Conservation (phyloP, 768 basidiomycete genomes). For the Naganishia kalamii region DNA sequence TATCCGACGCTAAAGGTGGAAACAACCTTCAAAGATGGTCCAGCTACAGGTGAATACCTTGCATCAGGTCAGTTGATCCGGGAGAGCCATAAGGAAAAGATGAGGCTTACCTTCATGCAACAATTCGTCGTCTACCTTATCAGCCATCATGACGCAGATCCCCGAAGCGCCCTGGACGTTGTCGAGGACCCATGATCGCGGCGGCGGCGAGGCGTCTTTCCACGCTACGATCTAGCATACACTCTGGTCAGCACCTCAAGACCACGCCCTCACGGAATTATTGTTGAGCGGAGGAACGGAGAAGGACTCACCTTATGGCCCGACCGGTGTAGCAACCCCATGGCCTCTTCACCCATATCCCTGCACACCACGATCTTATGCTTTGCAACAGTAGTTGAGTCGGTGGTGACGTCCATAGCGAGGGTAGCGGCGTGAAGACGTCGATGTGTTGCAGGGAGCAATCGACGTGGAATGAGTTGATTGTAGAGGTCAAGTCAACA, state of each 20-base stretch:
- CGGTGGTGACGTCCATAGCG: no score
- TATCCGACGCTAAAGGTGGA: constrained; percentile 64
- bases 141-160: constrained; percentile 58
- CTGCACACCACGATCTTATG: constrained; percentile 42
- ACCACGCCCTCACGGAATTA: not conserved
- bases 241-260: not conserved
- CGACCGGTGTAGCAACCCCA: constrained; percentile 25
- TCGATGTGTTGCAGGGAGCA: no score
- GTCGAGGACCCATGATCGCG: constrained; percentile 65
- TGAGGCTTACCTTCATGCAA: constrained; percentile 53
- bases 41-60: constrained; percentile 52
- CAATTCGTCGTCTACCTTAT: constrained; percentile 69
- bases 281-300: not conserved
- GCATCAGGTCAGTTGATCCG: not conserved
- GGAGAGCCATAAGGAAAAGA: not conserved
- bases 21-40: constrained; percentile 66
- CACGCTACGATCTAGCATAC: constrained; percentile 51
- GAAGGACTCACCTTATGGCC: constrained; percentile 8
- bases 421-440: no score
- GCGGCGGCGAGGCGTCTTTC: constrained; percentile 56
- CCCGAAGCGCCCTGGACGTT: constrained; percentile 65
- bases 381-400: no score
- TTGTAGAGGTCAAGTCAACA: no score
- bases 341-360: constrained; percentile 29
- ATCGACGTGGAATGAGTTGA: no score